Evolutionary conservation across 148 eudicot species (phyloP), one percentile per base, ranked within the genome.

Genomic region (Oxyria digyna): DNA sequence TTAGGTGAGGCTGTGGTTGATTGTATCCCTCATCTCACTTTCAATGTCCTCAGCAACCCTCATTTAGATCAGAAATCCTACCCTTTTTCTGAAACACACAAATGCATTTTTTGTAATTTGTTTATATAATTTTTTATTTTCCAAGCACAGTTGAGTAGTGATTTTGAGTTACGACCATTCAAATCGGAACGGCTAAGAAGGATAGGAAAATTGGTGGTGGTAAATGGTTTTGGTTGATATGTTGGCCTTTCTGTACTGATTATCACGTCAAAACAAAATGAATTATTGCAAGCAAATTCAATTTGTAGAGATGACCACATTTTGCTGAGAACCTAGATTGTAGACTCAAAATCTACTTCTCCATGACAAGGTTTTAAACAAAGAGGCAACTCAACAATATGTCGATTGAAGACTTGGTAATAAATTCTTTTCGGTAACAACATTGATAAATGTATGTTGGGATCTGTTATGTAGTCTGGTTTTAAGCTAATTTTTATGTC

Each of bases 1-100:
- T 37, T 26, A 59, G 57, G 57, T 26, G 55, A 71, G 69, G 74
- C 69, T 72, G 59, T 63, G 41, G 55, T 72, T 62, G 27, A 52
- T 52, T 23, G 11, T 52, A 29, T 52, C 15, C 62, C 2, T 52
- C 31, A 23, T 20, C 31, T 52, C 62, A 52, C 62, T 52, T 11
- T 52, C 62, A 52, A 23, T 52, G 31, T 52, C 29, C 12, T 52
- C 52, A 46, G 8, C 52, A 46, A 1, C 17, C 23, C 52, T n/a
- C 20, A 6, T 23, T 8, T 24, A 24, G 29, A 21, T 11, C 31
- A 24, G 59, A 52, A 52, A 21, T 52, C 29, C 59, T 52, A 21
- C 59, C 52, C 1, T 46, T n/a, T n/a, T n/a, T 5, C 21, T 46
- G 8, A 46, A 52, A 10, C 62, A 52, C 62, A 52, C 29, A 52